phyloP scores from a whole-genome alignment of 2,329 filamentous ascomycete genomes.

The Talaromyces piceae region DNA sequence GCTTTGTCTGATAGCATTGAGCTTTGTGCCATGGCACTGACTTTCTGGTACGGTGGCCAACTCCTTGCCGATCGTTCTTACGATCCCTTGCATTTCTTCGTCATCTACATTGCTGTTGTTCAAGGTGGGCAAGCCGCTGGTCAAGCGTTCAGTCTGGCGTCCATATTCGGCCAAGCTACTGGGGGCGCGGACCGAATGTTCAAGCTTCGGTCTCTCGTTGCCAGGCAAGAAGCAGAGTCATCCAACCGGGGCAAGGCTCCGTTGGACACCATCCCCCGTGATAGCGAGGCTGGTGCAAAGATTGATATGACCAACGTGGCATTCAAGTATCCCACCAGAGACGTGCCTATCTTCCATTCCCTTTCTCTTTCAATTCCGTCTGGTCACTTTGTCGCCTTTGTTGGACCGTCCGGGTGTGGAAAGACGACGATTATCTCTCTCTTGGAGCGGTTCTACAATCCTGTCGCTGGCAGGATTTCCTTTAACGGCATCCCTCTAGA shows the following conservation, averaged over 20 bases:
- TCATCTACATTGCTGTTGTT: conserved; percentile 58
- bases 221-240: conserved; percentile 11
- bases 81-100: conserved; percentile 43
- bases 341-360: conserved; percentile 22
- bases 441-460: conserved; percentile 60
- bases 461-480: conserved; percentile 63
- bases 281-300: background rate
- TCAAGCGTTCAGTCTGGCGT: conserved; percentile 59
- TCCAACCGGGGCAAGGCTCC: conserved; percentile 1
- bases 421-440: conserved; percentile 38
- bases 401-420: conserved; percentile 41
- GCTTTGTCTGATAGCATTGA: conserved; percentile 62
- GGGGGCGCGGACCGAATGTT: conserved; percentile 33
- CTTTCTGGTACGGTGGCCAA: conserved; percentile 53
- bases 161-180: conserved; percentile 41
- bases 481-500: conserved; percentile 71
- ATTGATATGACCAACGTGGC: conserved; percentile 25
- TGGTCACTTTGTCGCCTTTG: conserved; percentile 72
- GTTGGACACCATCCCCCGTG: background rate
- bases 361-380: conserved; percentile 35
- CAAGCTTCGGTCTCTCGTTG: conserved; percentile 8
- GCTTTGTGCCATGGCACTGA: conserved; percentile 55
- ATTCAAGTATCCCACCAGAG: conserved; percentile 31
- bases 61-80: conserved; percentile 49
- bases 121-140: conserved; percentile 62